Base-by-base conservation (phyloP, 2,329 filamentous ascomycete species). In the Botryotinia narcissicola region DNA sequence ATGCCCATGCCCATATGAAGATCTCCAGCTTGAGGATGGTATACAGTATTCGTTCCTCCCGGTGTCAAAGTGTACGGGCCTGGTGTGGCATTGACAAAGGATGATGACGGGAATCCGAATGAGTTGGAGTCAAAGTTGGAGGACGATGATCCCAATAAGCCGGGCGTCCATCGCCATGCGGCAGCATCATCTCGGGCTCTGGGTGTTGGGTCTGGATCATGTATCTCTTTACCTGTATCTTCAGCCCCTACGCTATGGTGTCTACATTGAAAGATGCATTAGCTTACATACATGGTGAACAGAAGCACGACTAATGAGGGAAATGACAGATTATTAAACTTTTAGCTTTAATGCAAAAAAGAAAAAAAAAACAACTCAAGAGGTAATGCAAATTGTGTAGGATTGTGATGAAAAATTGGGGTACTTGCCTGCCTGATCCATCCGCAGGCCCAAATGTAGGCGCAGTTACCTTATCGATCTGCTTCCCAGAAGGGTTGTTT, bases 11-110 rank as follows among this genome's bases (percentile, higher is more conserved):
- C 90, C 2, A 94, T 97, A 82, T 97, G 94, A 73, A 98, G 86
- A 82, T 97, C 94, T 69, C 93, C 93, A 54, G 93, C 92, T 82
- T 95, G 93, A 70, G 88, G 89, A 81, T 97, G 93, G 80, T 94
- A 97, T 76, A 95, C 83, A 29, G 92, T 92, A 80, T 92, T 93
- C 76, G 90, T 92, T 63, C 92, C 92, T 76, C 92, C 93, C 3
- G 94, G 92, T 1, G 93, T 97, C 3, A 95, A 93, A 12, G 94
- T 95, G 83, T 97, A 98, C 83, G 96, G 96, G 22, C 91, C 93
- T 25, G 92, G 89, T 63, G 92, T 89, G 76, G 95, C 92, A 82
- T 93, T 93, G 76, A 92, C 90, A 80, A 97, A 95, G 73, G 87
- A 87, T 74, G 90, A 87, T 72, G 87, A 87, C 74, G 90, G 87